phyloP scores from a whole-genome alignment of 331 rosid genomes.

The Acacia pycnantha region DNA sequence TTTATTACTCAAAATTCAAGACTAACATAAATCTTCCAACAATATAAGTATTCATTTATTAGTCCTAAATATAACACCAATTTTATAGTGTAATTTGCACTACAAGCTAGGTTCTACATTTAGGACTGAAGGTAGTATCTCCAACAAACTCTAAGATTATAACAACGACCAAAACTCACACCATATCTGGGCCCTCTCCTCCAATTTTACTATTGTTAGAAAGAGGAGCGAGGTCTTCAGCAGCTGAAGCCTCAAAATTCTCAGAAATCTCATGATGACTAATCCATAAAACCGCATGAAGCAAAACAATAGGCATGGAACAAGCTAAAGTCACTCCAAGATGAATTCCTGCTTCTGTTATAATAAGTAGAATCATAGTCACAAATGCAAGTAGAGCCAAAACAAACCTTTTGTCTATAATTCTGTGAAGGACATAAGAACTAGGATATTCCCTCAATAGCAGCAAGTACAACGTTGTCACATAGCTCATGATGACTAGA shows the following conservation, averaged over 20 bases:
- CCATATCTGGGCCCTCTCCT: constrained; percentile 20
- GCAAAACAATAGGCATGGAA: constrained; percentile 44
- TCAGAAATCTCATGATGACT: constrained; percentile 33
- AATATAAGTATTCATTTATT: too few relatives aligned
- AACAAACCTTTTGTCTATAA: constrained; percentile 43
- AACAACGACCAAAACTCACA: constrained; percentile 21
- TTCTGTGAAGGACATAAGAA: constrained; percentile 43
- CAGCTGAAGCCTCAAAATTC: constrained; percentile 28
- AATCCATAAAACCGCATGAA: constrained; percentile 62
- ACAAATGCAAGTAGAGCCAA: constrained; percentile 44
- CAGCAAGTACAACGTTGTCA: constrained; percentile 40
- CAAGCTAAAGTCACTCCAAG: constrained; percentile 43
- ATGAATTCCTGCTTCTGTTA: constrained; percentile 49
- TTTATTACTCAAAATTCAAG: not conserved
- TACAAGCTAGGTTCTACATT: too few relatives aligned
- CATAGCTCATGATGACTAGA: constrained; percentile 46
- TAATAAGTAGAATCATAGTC: constrained; percentile 43
- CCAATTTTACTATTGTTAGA: not conserved
- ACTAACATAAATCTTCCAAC: too few relatives aligned
- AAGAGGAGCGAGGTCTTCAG: constrained; percentile 41
- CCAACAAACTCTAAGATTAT: not conserved
- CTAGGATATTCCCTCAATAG: constrained; percentile 40
- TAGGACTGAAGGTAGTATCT: not conserved
- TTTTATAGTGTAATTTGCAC: too few relatives aligned
- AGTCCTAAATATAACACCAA: too few relatives aligned